Percentiles rank a stretch among this genome's conserved stretches.
Conservation (phyloP, 2,329 filamentous ascomycete species). For the Botrytis fabae region DNA sequence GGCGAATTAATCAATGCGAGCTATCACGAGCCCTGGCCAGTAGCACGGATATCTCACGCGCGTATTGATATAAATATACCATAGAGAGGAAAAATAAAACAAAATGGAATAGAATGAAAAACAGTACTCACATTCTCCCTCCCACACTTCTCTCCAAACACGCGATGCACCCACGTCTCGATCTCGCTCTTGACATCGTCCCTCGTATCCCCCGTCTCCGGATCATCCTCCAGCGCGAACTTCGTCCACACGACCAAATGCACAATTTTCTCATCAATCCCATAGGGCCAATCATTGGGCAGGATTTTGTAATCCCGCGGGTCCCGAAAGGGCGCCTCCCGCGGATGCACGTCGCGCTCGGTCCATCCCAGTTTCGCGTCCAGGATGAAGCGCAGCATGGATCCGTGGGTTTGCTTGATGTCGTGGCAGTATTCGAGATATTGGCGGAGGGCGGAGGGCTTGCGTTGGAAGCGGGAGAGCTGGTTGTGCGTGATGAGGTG, state of each 20-base stretch:
- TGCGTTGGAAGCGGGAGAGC: slow-evolving; percentile 73
- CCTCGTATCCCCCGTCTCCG: slow-evolving; percentile 59
- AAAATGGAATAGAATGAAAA: background rate
- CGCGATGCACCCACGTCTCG: slow-evolving; percentile 66
- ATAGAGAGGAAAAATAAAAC: background rate
- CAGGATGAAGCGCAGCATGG: slow-evolving; percentile 75
- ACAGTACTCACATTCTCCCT: slow-evolving; percentile 52
- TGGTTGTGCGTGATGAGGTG: slow-evolving; percentile 61
- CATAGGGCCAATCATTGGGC: slow-evolving; percentile 94
- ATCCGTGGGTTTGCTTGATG: slow-evolving; percentile 68
- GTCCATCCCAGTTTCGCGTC: slow-evolving; percentile 69
- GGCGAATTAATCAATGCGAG: background rate
- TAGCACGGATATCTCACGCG: background rate
- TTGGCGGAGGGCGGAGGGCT: slow-evolving; percentile 73
- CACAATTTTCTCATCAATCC: slow-evolving; percentile 72
- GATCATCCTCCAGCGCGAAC: slow-evolving; percentile 73
- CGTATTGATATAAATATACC: background rate
- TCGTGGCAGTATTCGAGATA: slow-evolving; percentile 71
- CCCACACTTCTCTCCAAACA: slow-evolving; percentile 59
- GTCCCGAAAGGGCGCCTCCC: slow-evolving; percentile 39
- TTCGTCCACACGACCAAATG: slow-evolving; percentile 95
- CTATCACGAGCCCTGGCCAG: background rate
- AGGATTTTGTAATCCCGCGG: slow-evolving; percentile 67
- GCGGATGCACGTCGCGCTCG: slow-evolving; percentile 45
- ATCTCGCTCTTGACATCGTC: slow-evolving; percentile 63